Percentiles rank a stretch among this genome's conserved stretches.
phyloP scores from a whole-genome alignment of 177 flowering plant genomes.

The Telopea speciosissima region DNA sequence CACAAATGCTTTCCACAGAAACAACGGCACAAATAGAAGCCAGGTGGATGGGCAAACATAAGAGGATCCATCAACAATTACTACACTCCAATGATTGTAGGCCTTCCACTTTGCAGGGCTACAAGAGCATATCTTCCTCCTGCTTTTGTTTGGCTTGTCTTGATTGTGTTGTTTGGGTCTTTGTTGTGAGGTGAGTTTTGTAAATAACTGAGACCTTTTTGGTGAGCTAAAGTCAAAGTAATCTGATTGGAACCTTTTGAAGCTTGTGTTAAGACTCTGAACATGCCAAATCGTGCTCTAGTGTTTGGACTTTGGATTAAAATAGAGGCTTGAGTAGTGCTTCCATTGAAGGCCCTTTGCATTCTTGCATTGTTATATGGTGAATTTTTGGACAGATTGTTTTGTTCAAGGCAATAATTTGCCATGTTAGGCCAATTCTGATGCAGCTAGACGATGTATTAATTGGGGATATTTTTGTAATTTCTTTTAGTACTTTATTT shows the following conservation, averaged over 20 bases:
- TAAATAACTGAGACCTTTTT: background rate
- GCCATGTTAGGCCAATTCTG: no score
- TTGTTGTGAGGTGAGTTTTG: background rate
- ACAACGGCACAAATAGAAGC: background rate
- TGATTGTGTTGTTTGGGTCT: background rate
- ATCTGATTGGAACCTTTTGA: background rate
- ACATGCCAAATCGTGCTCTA: background rate
- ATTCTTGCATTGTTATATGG: background rate
- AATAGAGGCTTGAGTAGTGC: background rate
- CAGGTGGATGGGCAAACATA: no score
- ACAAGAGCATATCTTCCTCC: background rate
- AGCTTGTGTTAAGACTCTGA: background rate
- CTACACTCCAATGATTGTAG: no score
- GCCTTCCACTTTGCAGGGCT: no score
- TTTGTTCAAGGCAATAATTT: no score
- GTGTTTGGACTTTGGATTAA: background rate
- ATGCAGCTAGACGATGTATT: no score
- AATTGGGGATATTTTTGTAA: no score
- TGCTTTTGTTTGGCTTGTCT: background rate
- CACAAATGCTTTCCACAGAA: background rate
- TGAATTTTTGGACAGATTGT: no score
- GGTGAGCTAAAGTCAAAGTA: background rate
- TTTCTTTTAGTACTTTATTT: no score
- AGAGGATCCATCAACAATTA: no score
- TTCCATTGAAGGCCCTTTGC: background rate